Base-by-base conservation (phyloP, 2,329 filamentous ascomycete species). In the Hypoxylon sp. region DNA sequence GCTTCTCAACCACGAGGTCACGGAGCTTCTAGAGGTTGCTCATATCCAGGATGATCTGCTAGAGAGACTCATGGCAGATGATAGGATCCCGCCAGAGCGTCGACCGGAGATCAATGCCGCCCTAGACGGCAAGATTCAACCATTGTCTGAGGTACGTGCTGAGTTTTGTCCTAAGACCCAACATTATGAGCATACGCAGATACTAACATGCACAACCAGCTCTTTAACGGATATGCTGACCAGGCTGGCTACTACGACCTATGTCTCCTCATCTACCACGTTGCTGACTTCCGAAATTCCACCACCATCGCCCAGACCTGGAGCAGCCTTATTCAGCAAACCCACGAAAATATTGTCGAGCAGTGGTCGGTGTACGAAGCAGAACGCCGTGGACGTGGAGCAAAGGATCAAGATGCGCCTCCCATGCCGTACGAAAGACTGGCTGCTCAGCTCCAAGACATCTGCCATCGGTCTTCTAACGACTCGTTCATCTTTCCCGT, bases 21-120 rank as follows among this genome's bases (percentile, higher is more conserved):
- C 88, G 2, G 92, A 95, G 65, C 81, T 96, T 40, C 85, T 99
- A 8, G 95, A 99, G 68, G 86, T 98, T 46, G 94, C 93, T 11
- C 94, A 95, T 69, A 95, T 99, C 49, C 95, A 99, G 73, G 91
- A 97, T 70, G 95, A 99, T 68, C 77, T 98, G 37, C 75, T 98
- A 20, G 89, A 92, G 71, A 84, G 91, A 41, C 78, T 99, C 48
- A 86, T 83, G 70, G 82, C 83, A 8, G 95, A 99, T 64, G 72
- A 79, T 1, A 86, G 95, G 38, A 83, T 97, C 31, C 77, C 81
- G 10, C 76, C 80, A 0, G 85, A 88, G 45, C 84, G 86, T 38
- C 86, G 84, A 68, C 75, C 78, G 0, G 83, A 89, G 54, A 85
- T 96, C 20, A 76, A 90, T 56, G 73, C 81, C 40, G 81, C 84